Evolutionary conservation across 2,329 filamentous ascomycete species (phyloP).

Genomic region (Aspergillus carbonarius): DNA sequence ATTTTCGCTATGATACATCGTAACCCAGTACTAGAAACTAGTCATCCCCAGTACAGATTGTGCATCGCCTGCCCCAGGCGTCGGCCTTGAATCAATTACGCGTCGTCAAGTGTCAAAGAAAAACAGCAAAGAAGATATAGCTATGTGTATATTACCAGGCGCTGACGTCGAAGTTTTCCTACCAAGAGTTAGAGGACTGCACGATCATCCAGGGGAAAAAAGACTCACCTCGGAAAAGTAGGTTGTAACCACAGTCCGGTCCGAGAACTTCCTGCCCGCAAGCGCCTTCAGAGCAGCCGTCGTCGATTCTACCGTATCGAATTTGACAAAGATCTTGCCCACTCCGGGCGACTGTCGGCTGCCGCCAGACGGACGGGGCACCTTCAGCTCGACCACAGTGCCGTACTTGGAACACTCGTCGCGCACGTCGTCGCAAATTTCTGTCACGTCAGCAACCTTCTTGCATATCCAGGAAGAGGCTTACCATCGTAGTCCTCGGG

Average conservation of each 20-base stretch:
- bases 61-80: constrained; percentile 5
- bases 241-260: constrained; percentile 92
- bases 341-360: constrained; percentile 83
- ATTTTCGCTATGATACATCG: constrained; percentile 20
- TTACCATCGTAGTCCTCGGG: constrained; percentile 92
- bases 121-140: not conserved
- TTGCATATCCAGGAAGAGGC: constrained; percentile 19
- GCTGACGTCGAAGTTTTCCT: constrained; percentile 92
- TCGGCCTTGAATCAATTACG: constrained; percentile 1
- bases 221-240: constrained; percentile 83
- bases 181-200: constrained; percentile 25
- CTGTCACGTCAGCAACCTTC: constrained; percentile 47
- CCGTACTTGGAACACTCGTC: constrained; percentile 95
- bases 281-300: constrained; percentile 84
- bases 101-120: constrained; percentile 5
- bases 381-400: constrained; percentile 80
- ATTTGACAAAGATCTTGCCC: constrained; percentile 98
- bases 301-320: constrained; percentile 72
- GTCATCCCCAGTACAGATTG: constrained; percentile 1
- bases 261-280: constrained; percentile 91
- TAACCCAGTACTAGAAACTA: constrained; percentile 14
- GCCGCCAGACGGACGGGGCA: constrained; percentile 81
- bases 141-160: constrained; percentile 65
- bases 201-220: not conserved
- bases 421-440: constrained; percentile 92